Base-by-base conservation (phyloP, 2,329 filamentous ascomycete species). In the Curvularia spicifera region DNA sequence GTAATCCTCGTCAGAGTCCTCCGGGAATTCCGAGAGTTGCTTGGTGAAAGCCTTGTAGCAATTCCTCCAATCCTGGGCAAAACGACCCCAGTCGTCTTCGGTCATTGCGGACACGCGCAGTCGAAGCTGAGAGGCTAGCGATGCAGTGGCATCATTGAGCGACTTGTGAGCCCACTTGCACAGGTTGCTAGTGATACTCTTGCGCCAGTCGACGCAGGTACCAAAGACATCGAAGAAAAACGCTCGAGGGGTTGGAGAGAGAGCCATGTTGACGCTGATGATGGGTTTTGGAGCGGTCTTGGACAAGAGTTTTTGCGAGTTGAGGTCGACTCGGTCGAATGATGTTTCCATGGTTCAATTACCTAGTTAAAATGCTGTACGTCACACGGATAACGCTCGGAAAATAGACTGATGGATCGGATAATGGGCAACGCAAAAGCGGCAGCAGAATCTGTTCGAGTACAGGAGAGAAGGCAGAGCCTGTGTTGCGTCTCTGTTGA, bases 171-270 rank as follows among this genome's bases (percentile, higher is more conserved):
- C 83, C 39, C 82, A 81, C 10, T 80, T 71, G 24, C 78, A 73
- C 47, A 95, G 83, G 53, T 85, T 84, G 8, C 82, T 78, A 13
- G 82, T 85, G 20, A 95, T 85, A 1, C 87, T 86, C 39, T 80
- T 81, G 56, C 90, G 88, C 90, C 91, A 94, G 79, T 94, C 84
- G 45, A 95, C 91, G 62, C 89, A 86, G 1, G 91, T 95, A 43
- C 90, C 90, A 75, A 93, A 93, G 67, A 92, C 85, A 77, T 93
- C 90, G 70, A 91, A 92, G 53, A 88, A 82, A 33, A 93, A 79
- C 7, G 85, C 89, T 64, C 86, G 86, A 62, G 78, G 78, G 8
- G 66, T 55, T 9, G 64, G 66, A 12, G 59, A 48, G 4, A 73
- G 49, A 50, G 69, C 59, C 73, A 75, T 75, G 2, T 52, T 68